Percentiles rank a stretch among this genome's conserved stretches.
These are phyloP conservation scores for Austroboletus festivus DNA, from an alignment of 768 basidiomycete species.

Conservation along the genomic window DNA sequence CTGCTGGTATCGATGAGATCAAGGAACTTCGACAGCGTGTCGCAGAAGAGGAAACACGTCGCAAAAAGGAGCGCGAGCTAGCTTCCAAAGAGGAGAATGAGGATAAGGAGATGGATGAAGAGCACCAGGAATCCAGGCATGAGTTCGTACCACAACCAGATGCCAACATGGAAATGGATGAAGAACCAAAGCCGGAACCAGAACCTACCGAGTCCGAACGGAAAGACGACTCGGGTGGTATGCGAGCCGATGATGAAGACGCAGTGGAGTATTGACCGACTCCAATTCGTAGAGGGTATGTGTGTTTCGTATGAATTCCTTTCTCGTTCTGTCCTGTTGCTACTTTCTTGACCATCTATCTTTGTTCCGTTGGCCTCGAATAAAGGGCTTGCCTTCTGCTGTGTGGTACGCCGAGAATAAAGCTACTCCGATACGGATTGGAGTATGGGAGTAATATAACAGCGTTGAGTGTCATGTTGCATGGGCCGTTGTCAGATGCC, in stretches of 20 bases:
- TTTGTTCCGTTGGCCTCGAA: conserved; percentile 9
- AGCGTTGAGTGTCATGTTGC: no score
- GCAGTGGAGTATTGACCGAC: conserved; percentile 67
- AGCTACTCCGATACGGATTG: no score
- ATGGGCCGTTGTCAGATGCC: no score
- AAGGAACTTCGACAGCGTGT: conserved; percentile 58
- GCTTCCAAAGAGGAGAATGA: conserved; percentile 31
- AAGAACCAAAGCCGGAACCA: conserved; percentile 31
- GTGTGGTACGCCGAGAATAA: no score
- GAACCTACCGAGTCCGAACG: conserved; percentile 42
- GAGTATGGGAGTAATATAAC: no score
- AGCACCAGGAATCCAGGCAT: conserved; percentile 15
- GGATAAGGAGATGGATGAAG: conserved; percentile 36
- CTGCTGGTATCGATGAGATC: conserved; percentile 58
- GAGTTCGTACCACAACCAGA: conserved; percentile 23
- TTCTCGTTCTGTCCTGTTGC: conserved; percentile 3
- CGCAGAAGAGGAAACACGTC: conserved; percentile 59
- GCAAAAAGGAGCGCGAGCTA: conserved; percentile 39
- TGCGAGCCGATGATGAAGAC: conserved; percentile 74
- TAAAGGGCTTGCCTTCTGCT: no score
- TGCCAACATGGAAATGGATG: conserved; percentile 35
- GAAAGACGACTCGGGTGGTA: conserved; percentile 50
- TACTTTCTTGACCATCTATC: conserved; percentile 20
- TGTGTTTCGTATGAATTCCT: conserved; percentile 25
- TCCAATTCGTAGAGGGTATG: conserved; percentile 30